Base-by-base conservation (phyloP, 108 stramenopile genomes). In the Phaeodactylum tricornutum region DNA sequence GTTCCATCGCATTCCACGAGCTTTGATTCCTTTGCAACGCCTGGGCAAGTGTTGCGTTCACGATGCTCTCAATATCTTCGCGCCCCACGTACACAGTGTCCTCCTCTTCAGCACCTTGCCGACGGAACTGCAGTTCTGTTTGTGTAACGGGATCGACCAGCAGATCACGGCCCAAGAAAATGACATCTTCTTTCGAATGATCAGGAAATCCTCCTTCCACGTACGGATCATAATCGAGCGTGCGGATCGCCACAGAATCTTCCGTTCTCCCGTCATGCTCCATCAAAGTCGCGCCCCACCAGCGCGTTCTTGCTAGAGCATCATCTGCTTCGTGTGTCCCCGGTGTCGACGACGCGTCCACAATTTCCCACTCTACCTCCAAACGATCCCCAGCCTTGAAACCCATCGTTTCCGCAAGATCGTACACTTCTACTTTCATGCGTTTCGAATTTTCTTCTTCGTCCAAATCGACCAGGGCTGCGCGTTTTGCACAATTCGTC, bases 281-380 rank as follows among this genome's bases (percentile, higher is more conserved):
- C 32, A 75, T 29, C 20, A 79, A 50, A 3, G 67, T 66, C 17
- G 66, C 70, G n/a, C 55, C 57, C 78, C 78, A 79, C 78, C 78
- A 79, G 14, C 28, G 49, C 15, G 30, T 58, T 4, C 12, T 54
- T 12, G 52, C 9, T 12, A 57, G 40, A 9, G 38, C 48, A 19
- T 47, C 40, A 20, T 50, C 35, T 20, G 32, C 62, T 12, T 53
- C 49, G 24, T 64, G 47, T 17, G 25, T 12, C 15, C 26, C 29
- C 47, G 11, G 12, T 29, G 31, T 29, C 36, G 31, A 29, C 0
- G 34, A 12, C 22, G 22, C 15, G 28, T 29, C 32, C 1, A 24
- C 35, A 17, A 77, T 47, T 31, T 77, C 67, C 78, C 78, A 79
- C 56, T 74, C 53, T 0, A 79, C 78, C 47, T 79, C 70, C 11